Base-by-base conservation (phyloP, 2,329 filamentous ascomycete genomes). In the Orbilia blumenaviensis region DNA sequence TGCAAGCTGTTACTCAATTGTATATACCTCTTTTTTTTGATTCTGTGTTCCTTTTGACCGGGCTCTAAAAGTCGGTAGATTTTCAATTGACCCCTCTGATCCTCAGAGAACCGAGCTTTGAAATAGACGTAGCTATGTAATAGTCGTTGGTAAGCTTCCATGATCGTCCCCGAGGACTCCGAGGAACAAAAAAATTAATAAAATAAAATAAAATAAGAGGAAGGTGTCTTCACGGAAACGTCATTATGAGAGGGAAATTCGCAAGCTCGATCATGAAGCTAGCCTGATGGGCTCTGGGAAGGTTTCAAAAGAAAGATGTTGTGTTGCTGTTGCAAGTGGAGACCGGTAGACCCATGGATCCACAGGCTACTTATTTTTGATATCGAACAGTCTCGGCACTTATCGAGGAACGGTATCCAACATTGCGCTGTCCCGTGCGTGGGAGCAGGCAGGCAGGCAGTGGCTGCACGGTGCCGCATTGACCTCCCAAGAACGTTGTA, bases 21-120 rank as follows among this genome's bases (percentile, higher is more conserved):
- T 68, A 50, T 68, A 68, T 48, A 67, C 38, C 18, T 56, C 16
- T 10, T n/a, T n/a, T n/a, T n/a, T n/a, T n/a, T n/a, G n/a, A n/a
- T n/a, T n/a, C n/a, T 21, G n/a, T n/a, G 29, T 32, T 34, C 27
- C 25, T 21, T 8, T n/a, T n/a, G 12, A 12, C n/a, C 16, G 36
- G 4, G 1, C 23, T 32, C 12, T 16, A 27, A 29, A 29, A n/a
- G 18, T 23, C 23, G 23, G 3, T 10, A 29, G n/a, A 25, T 16
- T 23, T 10, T 25, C 18, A 25, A 25, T 25, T 10, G 12, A 12
- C 36, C 23, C 41, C 6, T 21, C 23, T 44, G 41, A 9, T 44
- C 41, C 18, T 44, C 41, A 18, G 41, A 44, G 41, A 44, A 23
- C 7, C 3, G 16, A 41, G 2, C 3, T 10, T 41, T 41, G n/a